Percentiles rank a stretch among this genome's conserved stretches.
Conservation (phyloP, 768 basidiomycete species). For the Leccinum subtestaceum region DNA sequence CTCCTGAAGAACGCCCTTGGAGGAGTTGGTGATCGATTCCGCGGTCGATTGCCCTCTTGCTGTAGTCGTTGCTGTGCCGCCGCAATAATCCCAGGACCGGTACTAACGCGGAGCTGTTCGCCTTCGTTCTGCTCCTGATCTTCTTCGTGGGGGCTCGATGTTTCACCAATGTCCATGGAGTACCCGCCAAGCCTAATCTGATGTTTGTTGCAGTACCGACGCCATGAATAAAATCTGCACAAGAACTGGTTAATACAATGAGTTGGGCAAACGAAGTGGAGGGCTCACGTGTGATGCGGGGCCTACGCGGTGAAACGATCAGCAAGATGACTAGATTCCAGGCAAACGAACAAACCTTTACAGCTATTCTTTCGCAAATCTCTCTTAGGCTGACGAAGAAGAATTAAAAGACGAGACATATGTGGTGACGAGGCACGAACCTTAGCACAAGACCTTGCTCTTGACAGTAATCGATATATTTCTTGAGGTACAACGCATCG, state of each 20-base stretch:
- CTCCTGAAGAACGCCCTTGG: slow-evolving; percentile 77
- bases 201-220: slow-evolving; percentile 89
- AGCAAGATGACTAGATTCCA: neutral
- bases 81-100: slow-evolving; percentile 45
- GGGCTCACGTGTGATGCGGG: slow-evolving; percentile 79
- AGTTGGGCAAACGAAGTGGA: neutral
- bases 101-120: slow-evolving; percentile 35
- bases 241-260: neutral
- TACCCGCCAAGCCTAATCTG: slow-evolving; percentile 88
- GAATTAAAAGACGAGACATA: slow-evolving; percentile 28
- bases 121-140: slow-evolving; percentile 42
- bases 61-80: slow-evolving; percentile 42
- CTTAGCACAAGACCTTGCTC: slow-evolving; percentile 82
- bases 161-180: slow-evolving; percentile 64
- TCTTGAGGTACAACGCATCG: slow-evolving; percentile 79
- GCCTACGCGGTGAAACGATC: slow-evolving; percentile 44
- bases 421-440: slow-evolving; percentile 33
- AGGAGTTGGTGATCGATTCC: slow-evolving; percentile 75
- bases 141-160: slow-evolving; percentile 42
- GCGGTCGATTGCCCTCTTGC: slow-evolving; percentile 36
- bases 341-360: slow-evolving; percentile 51
- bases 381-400: slow-evolving; percentile 50
- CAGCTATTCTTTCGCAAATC: slow-evolving; percentile 83
- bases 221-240: slow-evolving; percentile 82
- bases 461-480: slow-evolving; percentile 88